Percentiles rank a stretch among this genome's conserved stretches.
phyloP scores from a whole-genome alignment of 371 early-diverging fungal species.

The Massospora cicadina region DNA sequence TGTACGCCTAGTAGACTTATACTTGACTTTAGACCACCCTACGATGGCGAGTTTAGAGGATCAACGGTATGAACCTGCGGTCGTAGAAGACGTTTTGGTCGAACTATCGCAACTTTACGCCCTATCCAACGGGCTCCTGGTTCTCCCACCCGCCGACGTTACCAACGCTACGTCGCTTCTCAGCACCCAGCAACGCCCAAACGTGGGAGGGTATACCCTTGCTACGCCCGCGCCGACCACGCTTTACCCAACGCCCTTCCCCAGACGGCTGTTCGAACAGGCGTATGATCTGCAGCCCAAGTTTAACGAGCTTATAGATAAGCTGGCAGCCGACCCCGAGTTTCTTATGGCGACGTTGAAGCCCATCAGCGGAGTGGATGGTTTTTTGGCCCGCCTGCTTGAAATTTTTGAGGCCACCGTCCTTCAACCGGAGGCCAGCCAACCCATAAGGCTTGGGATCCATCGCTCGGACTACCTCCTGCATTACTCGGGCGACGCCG shows the following conservation, averaged over 20 bases:
- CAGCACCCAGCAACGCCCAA: conserved; percentile 10
- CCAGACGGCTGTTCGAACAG: conserved; percentile 45
- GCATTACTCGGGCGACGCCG: conserved; percentile 33
- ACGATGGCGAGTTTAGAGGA: no score
- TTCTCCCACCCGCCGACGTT: conserved; percentile 33
- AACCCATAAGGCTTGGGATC: conserved; percentile 44
- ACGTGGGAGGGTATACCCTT: conserved; percentile 17
- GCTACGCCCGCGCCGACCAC: conserved; percentile 73
- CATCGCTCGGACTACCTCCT: conserved; percentile 89
- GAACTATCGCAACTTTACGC: not conserved
- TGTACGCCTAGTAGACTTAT: no score
- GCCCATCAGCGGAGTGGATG: conserved; percentile 62
- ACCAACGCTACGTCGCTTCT: conserved; percentile 4
- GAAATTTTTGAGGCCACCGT: conserved; percentile 49
- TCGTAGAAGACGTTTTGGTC: not conserved
- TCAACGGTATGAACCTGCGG: no score
- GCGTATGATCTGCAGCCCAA: conserved; percentile 61
- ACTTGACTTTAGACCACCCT: no score
- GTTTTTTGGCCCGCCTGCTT: conserved; percentile 59
- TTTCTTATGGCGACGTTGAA: conserved; percentile 57
- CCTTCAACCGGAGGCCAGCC: conserved; percentile 49
- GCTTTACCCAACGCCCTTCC: conserved; percentile 77
- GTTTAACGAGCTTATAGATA: conserved; percentile 66
- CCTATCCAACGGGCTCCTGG: conserved; percentile 46
- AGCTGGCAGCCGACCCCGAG: conserved; percentile 49